These are phyloP conservation scores for Uronychia binucleata DNA, from an alignment of 73 alveolate species.

Conservation along the genomic window DNA sequence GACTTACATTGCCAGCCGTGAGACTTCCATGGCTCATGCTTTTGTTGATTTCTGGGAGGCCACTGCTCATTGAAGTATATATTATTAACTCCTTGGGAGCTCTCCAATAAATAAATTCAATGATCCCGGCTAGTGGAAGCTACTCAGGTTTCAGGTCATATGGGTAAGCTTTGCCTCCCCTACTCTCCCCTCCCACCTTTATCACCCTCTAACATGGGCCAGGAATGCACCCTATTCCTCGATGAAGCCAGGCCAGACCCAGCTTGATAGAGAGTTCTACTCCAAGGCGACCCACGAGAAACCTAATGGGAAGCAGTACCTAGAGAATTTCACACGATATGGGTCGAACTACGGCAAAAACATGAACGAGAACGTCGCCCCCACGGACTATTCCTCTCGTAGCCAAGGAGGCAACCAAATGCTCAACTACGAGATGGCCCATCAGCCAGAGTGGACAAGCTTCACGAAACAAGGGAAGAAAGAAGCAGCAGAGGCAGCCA, in stretches of 20 bases:
- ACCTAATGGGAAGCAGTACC: constrained; percentile 48
- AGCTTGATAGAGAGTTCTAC: constrained; percentile 52
- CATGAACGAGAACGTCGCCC: constrained; percentile 31
- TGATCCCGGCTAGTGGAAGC: background rate
- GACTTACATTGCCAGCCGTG: background rate
- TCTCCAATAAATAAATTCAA: background rate
- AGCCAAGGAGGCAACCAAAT: constrained; percentile 18
- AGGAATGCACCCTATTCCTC: constrained; percentile 25
- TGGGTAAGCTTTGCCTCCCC: background rate
- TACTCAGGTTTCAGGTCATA: background rate
- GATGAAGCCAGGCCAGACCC: constrained; percentile 58
- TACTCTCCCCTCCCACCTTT: background rate
- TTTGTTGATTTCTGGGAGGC: background rate
- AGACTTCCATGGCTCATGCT: background rate
- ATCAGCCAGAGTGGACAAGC: constrained; percentile 50
- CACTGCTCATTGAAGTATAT: background rate
- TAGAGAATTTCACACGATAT: constrained; percentile 48
- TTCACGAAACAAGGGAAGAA: constrained; percentile 52
- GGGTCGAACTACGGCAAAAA: constrained; percentile 48
- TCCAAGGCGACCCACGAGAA: constrained; percentile 44
- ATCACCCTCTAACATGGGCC: background rate
- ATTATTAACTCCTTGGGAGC: background rate
- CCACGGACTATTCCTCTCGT: constrained; percentile 35
- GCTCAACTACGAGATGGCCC: constrained; percentile 34
- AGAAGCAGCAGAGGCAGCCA: no score